phyloP scores from a whole-genome alignment of 1,284 basidiomycete species.

The Afroboletus lepidellus region DNA sequence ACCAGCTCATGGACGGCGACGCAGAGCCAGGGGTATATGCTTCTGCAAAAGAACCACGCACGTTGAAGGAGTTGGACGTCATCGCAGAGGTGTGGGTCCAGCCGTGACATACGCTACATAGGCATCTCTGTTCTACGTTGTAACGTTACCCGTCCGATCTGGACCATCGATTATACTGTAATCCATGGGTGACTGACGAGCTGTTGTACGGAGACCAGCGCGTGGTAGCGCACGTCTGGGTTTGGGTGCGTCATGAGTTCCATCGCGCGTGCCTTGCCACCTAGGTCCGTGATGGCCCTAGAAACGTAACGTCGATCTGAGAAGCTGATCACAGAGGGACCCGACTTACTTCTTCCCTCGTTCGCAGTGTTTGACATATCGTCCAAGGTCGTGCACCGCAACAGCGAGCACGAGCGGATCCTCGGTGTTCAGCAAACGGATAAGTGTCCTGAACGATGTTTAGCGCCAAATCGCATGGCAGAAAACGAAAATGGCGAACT shows the following conservation, averaged over 20 bases:
- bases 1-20: constrained; percentile 43
- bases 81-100: constrained; percentile 67
- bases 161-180: constrained; percentile 29
- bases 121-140: constrained; percentile 18
- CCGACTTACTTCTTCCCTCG: constrained; percentile 80
- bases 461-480: not conserved
- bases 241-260: constrained; percentile 90
- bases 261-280: constrained; percentile 91
- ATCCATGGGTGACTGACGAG: constrained; percentile 81
- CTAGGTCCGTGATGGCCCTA: constrained; percentile 79
- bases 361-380: constrained; percentile 90
- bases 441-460: constrained; percentile 53
- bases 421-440: constrained; percentile 60
- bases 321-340: not conserved
- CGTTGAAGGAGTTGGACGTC: constrained; percentile 66
- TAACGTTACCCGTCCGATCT: constrained; percentile 5
- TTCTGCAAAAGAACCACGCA: constrained; percentile 35
- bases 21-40: constrained; percentile 18
- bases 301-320: not conserved
- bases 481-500: constrained; percentile 46
- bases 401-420: constrained; percentile 81
- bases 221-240: constrained; percentile 89
- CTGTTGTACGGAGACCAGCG: constrained; percentile 80
- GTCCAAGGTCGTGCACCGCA: constrained; percentile 88
- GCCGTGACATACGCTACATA: constrained; percentile 21